Conservation (phyloP, 108 stramenopile species). For the Stephanodiscus minutulus region DNA sequence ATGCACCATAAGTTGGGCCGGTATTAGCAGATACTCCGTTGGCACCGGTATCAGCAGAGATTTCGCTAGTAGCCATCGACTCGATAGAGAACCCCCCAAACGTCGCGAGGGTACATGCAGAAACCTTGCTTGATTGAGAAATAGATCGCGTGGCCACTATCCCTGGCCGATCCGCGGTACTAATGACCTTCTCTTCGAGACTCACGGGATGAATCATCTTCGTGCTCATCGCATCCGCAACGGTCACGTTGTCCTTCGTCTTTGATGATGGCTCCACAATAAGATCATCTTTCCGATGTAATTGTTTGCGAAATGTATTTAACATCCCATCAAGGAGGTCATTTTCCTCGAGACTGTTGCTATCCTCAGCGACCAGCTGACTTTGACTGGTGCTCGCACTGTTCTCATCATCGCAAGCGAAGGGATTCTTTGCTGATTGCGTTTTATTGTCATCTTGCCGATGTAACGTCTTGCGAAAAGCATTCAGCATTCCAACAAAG, state of each 20-base stretch:
- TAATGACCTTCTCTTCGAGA: background rate
- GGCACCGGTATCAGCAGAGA: background rate
- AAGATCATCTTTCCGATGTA: no score
- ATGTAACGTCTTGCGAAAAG: background rate
- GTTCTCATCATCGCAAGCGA: constrained; percentile 14
- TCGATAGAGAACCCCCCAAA: no score
- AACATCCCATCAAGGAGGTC: background rate
- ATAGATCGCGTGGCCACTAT: background rate
- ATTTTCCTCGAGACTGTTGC: background rate
- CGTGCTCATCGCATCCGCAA: no score
- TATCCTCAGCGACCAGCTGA: background rate
- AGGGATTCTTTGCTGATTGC: constrained; percentile 9
- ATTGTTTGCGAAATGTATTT: constrained; percentile 12
- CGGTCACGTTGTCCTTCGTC: no score
- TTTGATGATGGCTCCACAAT: no score
- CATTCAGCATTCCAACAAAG: background rate
- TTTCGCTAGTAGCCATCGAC: no score
- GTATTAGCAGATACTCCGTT: background rate
- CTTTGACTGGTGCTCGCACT: background rate
- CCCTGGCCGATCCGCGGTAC: background rate
- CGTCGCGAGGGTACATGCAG: no score
- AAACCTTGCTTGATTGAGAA: constrained; percentile 4
- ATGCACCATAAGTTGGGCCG: background rate
- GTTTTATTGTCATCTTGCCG: background rate
- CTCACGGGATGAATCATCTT: background rate